These are phyloP conservation scores for Chlorella sp. DNA, from an alignment of 139 green algal species.

Conservation along the genomic window DNA sequence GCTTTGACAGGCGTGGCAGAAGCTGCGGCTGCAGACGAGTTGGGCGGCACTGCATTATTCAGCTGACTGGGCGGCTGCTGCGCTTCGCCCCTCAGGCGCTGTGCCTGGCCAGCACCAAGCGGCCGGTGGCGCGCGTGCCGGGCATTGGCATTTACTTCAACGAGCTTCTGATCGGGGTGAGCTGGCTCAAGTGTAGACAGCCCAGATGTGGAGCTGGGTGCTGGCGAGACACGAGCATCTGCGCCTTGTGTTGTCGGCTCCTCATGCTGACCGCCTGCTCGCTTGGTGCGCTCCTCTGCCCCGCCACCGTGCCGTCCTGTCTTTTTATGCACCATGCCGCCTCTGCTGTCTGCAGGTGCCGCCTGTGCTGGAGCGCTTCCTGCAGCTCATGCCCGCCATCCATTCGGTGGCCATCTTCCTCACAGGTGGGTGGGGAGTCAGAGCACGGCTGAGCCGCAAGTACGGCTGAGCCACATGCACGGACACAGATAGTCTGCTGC, in stretches of 20 bases:
- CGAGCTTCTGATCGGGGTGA: slow-evolving; percentile 20
- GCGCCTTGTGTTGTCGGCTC: not conserved
- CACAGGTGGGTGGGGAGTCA: slow-evolving; percentile 5
- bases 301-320: too few relatives aligned
- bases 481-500: too few relatives aligned
- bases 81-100: not conserved
- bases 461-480: too few relatives aligned
- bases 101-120: not conserved
- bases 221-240: not conserved
- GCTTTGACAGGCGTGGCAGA: too few relatives aligned
- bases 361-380: slow-evolving; percentile 20
- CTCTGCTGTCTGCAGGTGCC: not conserved
- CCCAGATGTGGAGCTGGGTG: not conserved
- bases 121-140: slow-evolving; percentile 30
- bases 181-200: not conserved
- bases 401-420: slow-evolving; percentile 28
- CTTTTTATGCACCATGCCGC: too few relatives aligned
- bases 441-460: too few relatives aligned
- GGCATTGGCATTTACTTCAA: slow-evolving; percentile 29
- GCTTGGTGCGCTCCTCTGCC: not conserved
- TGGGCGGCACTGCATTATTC: too few relatives aligned
- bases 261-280: too few relatives aligned
- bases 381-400: slow-evolving; percentile 21
- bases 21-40: too few relatives aligned
- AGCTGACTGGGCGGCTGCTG: too few relatives aligned